These are phyloP conservation scores for Musa balbisiana DNA, from an alignment of 202 grass and related monocot species.

Conservation along the genomic window DNA sequence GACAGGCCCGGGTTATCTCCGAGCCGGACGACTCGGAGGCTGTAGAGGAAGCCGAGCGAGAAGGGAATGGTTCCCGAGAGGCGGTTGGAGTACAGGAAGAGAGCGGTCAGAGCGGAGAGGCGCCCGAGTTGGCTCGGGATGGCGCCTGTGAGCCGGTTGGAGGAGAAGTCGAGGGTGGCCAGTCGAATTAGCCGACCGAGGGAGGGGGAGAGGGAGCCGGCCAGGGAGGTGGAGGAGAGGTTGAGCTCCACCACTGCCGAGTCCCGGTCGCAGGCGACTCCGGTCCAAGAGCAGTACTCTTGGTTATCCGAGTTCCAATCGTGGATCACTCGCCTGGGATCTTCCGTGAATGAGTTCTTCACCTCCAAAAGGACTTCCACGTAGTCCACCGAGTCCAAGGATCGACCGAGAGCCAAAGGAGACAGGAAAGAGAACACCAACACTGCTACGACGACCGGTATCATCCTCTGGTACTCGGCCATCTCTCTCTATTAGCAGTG, in stretches of 20 bases:
- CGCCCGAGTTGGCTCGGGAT: conserved; percentile 43
- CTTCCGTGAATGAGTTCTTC: conserved; percentile 49
- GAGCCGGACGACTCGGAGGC: conserved; percentile 51
- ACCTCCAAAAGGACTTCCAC: conserved; percentile 54
- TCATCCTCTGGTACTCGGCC: background rate
- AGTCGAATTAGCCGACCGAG: conserved; percentile 45
- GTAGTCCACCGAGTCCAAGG: conserved; percentile 2
- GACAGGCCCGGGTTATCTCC: conserved; percentile 56
- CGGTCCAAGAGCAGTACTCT: conserved; percentile 61
- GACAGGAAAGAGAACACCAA: background rate
- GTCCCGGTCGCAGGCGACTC: conserved; percentile 53
- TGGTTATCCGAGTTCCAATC: conserved; percentile 40
- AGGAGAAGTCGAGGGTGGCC: conserved; percentile 59
- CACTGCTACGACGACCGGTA: background rate
- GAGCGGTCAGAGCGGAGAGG: conserved; percentile 26
- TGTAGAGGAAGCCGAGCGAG: conserved; percentile 35
- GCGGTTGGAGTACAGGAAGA: conserved; percentile 65
- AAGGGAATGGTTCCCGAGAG: conserved; percentile 48
- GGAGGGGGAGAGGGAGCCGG: conserved; percentile 38
- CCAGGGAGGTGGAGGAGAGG: conserved; percentile 56
- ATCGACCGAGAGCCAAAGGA: background rate
- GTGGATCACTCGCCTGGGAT: conserved; percentile 33
- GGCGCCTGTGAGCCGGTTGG: conserved; percentile 49
- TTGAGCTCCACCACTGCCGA: conserved; percentile 49
- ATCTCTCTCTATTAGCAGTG: background rate